A percentile compares a stretch with the other conserved stretches of the same genome.
phyloP scores from a whole-genome alignment of 1,284 basidiomycete genomes.

The Austroboletus rostrupii region DNA sequence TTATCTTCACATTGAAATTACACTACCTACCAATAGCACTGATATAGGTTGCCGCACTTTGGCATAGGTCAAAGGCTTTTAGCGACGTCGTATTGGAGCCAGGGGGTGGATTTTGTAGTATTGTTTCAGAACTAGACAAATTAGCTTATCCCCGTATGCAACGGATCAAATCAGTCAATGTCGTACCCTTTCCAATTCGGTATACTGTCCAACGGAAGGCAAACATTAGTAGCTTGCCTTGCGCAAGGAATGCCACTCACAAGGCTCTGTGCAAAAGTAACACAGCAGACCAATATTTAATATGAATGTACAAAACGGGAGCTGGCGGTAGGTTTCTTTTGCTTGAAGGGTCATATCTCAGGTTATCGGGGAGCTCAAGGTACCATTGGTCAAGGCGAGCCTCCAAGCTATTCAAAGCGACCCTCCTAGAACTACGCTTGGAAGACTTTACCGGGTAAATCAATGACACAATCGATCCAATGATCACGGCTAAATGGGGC shows the following conservation, averaged over 20 bases:
- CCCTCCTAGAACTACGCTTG: slow-evolving; percentile 42
- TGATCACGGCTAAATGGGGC: slow-evolving; percentile 47
- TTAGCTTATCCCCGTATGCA: background rate
- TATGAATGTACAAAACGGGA: slow-evolving; percentile 68
- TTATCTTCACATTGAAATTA: background rate
- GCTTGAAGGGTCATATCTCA: slow-evolving; percentile 56
- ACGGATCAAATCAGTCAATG: slow-evolving; percentile 1
- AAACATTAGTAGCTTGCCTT: slow-evolving; percentile 6
- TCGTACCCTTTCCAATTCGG: slow-evolving; percentile 62
- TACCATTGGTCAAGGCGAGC: slow-evolving; percentile 74
- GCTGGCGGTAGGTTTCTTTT: slow-evolving; percentile 53
- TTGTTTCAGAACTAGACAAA: slow-evolving; percentile 37
- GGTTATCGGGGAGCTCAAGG: slow-evolving; percentile 60
- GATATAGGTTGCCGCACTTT: slow-evolving; percentile 72
- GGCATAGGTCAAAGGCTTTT: slow-evolving; percentile 74
- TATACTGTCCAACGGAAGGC: slow-evolving; percentile 39
- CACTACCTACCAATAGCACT: slow-evolving; percentile 56
- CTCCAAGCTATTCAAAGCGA: slow-evolving; percentile 55
- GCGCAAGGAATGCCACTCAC: slow-evolving; percentile 43
- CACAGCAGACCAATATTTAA: slow-evolving; percentile 76
- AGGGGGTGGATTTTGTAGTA: slow-evolving; percentile 38
- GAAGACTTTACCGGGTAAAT: slow-evolving; percentile 70
- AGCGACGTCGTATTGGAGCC: slow-evolving; percentile 34
- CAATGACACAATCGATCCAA: slow-evolving; percentile 63
- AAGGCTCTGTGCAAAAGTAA: slow-evolving; percentile 78